Conservation (phyloP, 2,329 filamentous ascomycete genomes). For the Diplodia corticola region DNA sequence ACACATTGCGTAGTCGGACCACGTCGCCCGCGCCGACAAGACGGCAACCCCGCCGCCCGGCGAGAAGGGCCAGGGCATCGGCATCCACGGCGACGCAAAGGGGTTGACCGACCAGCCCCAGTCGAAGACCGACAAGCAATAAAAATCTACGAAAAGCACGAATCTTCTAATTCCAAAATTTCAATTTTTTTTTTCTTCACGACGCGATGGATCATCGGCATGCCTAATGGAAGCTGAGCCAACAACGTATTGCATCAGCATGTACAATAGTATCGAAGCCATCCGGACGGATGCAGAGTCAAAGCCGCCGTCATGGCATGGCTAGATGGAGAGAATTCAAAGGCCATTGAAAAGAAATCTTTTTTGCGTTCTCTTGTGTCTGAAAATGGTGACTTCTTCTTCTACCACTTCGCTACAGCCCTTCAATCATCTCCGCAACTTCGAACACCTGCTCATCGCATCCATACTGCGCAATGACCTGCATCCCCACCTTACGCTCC, state of each 20-base stretch:
- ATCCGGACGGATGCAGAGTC: neutral
- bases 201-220: neutral
- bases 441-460: slow-evolving; percentile 66
- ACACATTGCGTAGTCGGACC: neutral
- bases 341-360: slow-evolving; percentile 5
- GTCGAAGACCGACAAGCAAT: neutral
- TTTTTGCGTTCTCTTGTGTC: neutral
- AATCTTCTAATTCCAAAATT: neutral
- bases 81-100: neutral
- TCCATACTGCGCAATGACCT: slow-evolving; percentile 79
- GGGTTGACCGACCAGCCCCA: neutral
- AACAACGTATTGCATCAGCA: neutral
- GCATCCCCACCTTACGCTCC: slow-evolving; percentile 58
- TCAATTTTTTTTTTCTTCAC: neutral
- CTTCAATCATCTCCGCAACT: slow-evolving; percentile 52
- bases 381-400: neutral
- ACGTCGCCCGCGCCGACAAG: slow-evolving; percentile 23
- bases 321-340: neutral
- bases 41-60: slow-evolving; percentile 10
- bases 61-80: slow-evolving; percentile 14
- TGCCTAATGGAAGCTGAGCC: no score
- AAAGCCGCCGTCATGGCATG: neutral
- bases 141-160: neutral
- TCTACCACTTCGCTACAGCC: neutral
- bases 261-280: neutral